Evolutionary conservation across 73 alveolate species (phyloP), one percentile per base, ranked within the genome.

Genomic region (Uronychia binucleata): DNA sequence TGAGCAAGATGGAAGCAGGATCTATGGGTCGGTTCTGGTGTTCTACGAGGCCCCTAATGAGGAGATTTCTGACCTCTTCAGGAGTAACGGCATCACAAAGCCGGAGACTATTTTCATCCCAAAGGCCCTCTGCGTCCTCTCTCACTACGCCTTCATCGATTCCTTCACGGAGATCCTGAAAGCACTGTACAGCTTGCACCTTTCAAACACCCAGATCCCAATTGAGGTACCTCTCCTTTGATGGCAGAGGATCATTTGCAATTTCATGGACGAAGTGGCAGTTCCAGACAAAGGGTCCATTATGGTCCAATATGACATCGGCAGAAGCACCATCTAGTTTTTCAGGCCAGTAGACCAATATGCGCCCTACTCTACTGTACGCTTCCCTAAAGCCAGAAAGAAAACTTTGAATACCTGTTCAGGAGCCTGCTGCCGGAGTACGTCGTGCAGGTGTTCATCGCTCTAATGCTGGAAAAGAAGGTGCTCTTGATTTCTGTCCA

Each of bases 261-360:
- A 93, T 75, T 34, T 93, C 30, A 88, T 90, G 85, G 94, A 89
- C 28, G 97, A 93, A 81, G 90, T 93, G 26, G 93, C 97, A 1
- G 91, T 93, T 26, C 97, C 97, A 26, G 97, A 93, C 57, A 89
- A 89, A 78, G 94, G 94, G n/a, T 80, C 78, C 59, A 86, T 93
- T 11, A 25, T 67, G 31, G 96, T 93, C 28, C 84, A 78, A 46
- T 90, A 90, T 59, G 92, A 86, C 34, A 93, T 93, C 0, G 97
- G 97, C 1, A 57, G 78, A 14, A 26, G 89, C 26, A 86, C 77
- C 58, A 34, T 93, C 26, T 89, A 76, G 28, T 93, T 93, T 78
- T 93, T 58, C 34, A 81, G 95, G 30, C 93, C 93, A 26, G 77
- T 90, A 35, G 92, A 93, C 60, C 82, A 90, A 75, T 90, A 89